These are phyloP conservation scores for Mrakia gelida DNA, from an alignment of 768 basidiomycete species.

Conservation along the genomic window DNA sequence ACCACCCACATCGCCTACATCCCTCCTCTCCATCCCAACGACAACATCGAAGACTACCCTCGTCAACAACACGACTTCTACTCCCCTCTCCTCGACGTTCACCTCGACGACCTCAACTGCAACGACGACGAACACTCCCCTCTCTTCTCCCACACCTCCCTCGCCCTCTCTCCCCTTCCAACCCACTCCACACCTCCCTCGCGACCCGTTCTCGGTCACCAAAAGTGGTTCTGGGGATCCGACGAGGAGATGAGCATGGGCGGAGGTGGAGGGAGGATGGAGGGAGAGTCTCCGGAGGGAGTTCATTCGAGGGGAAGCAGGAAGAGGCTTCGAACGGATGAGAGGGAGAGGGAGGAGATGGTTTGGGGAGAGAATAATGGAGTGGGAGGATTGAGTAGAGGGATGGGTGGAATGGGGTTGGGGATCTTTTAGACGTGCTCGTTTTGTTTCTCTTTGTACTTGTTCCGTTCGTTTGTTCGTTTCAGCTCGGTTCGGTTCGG, in stretches of 20 bases:
- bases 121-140: too few relatives aligned
- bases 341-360: too few relatives aligned
- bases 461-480: too few relatives aligned
- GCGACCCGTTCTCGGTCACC: neutral
- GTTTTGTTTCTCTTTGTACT: too few relatives aligned
- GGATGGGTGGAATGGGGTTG: too few relatives aligned
- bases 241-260: neutral
- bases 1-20: neutral
- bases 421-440: neutral
- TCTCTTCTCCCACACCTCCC: neutral
- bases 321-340: neutral
- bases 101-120: too few relatives aligned
- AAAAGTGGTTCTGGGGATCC: neutral
- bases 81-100: neutral
- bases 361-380: too few relatives aligned
- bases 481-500: too few relatives aligned
- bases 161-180: too few relatives aligned
- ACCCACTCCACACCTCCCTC: neutral
- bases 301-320: neutral
- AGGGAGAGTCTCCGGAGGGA: neutral
- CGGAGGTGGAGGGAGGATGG: neutral
- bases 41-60: neutral
- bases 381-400: too few relatives aligned
- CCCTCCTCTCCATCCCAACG: neutral
- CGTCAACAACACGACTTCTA: neutral